Evolutionary conservation across 2,329 filamentous ascomycete genomes (phyloP).

Genomic region (Microsporum canis): DNA sequence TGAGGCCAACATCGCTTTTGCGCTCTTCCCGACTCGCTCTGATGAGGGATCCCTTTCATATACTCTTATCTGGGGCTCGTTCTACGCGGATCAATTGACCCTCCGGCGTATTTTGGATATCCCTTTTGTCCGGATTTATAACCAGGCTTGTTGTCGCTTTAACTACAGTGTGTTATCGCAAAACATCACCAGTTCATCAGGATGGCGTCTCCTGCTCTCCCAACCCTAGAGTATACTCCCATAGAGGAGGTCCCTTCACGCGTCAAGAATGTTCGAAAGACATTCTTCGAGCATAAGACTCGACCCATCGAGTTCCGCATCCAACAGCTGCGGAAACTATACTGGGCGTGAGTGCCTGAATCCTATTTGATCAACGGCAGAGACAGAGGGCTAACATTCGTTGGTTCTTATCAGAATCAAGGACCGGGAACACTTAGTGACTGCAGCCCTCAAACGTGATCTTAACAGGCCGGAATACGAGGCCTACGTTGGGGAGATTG

Average conservation of each 20-base stretch:
- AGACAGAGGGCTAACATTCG: neutral
- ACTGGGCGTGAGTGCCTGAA: slow-evolving; percentile 58
- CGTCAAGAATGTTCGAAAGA: slow-evolving; percentile 50
- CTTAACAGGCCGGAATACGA: slow-evolving; percentile 69
- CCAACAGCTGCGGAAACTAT: slow-evolving; percentile 81
- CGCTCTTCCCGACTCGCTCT: no score
- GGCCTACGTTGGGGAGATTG: slow-evolving; percentile 60
- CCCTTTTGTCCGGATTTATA: neutral
- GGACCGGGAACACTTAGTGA: slow-evolving; percentile 62
- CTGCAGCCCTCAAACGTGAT: slow-evolving; percentile 66
- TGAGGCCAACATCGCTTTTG: no score
- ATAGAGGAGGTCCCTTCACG: slow-evolving; percentile 54
- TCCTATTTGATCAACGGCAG: neutral
- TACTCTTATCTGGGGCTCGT: neutral
- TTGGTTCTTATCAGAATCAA: slow-evolving; percentile 41
- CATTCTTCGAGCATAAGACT: slow-evolving; percentile 71
- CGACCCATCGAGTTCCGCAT: slow-evolving; percentile 72
- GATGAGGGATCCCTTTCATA: neutral
- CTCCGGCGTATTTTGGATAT: neutral
- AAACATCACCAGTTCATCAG: neutral
- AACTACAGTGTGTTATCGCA: neutral
- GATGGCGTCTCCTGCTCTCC: slow-evolving; percentile 23
- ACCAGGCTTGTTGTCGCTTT: neutral
- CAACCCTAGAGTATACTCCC: slow-evolving; percentile 48
- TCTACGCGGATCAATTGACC: neutral